Base-by-base conservation (phyloP, 1,284 basidiomycete genomes). In the Xanthoconium separans region DNA sequence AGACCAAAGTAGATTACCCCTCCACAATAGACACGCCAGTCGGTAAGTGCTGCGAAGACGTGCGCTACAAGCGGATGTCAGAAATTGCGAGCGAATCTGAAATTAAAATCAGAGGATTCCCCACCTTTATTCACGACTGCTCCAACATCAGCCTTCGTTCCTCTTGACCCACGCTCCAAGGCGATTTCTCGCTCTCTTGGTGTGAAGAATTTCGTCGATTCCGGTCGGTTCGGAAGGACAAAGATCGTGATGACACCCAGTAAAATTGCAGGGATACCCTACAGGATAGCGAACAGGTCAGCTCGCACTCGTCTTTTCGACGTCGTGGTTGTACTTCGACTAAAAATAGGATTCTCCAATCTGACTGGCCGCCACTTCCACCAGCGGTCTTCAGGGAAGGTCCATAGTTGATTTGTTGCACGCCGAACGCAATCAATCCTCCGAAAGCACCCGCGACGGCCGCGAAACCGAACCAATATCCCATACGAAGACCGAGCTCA, bases 361-460 rank as follows among this genome's bases (percentile, higher is more conserved):
- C 66, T 6, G 68, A 70, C 49, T 70, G 37, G 12, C 65, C 68
- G 1, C 70, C 65, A 47, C 56, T 55, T 18, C 59, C 65, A 8
- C 66, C 65, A 7, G 22, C 12, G 4, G 65, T 67, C 24, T 7
- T 52, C 27, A 68, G 18, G 0, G 52, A 53, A 0, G 58, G 59
- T 16, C 66, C 68, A 44, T 41, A 70, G 24, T 84, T 65, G 5
- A 76, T 77, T 60, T 87, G 77, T 62, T 87, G 83, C 12, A 90
- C 73, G 1, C 86, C 88, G 58, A 85, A 91, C 2, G 87, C 87
- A 40, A 91, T 80, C 24, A 89, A 71, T 18, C 89, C 88, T n/a
- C 88, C 87, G 54, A 91, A 90, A 2, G 89, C 88, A 31, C 88
- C 89, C 18, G 89, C 86, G 6, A 90, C 81, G 4, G 88, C 87